Conservation (phyloP, 345 rosid species). For the Brassica juncea region DNA sequence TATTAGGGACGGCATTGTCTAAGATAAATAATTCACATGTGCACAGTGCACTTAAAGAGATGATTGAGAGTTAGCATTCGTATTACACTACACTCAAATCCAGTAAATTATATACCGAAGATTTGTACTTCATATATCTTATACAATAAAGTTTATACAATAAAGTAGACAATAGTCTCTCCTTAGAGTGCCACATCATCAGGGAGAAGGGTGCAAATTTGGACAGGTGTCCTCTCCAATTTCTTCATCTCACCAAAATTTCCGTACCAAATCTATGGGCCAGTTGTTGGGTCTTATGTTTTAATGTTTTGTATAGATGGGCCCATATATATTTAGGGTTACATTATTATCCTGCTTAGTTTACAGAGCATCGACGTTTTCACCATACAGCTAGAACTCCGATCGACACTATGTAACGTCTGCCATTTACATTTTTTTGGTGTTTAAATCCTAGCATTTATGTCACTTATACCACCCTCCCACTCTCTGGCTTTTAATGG, state of each 20-base stretch:
- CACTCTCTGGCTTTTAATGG: neutral
- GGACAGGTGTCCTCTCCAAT: too few relatives aligned
- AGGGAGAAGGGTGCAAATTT: too few relatives aligned
- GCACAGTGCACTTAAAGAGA: neutral
- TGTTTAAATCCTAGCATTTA: too few relatives aligned
- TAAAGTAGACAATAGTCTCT: too few relatives aligned
- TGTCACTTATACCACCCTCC: neutral
- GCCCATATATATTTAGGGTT: neutral
- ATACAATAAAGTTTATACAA: too few relatives aligned
- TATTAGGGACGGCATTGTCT: neutral
- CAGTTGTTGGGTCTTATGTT: neutral
- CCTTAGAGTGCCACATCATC: too few relatives aligned
- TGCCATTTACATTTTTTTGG: too few relatives aligned
- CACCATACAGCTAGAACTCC: neutral
- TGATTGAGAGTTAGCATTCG: neutral
- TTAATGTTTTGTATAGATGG: neutral
- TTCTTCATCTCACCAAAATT: neutral
- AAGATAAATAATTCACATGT: neutral
- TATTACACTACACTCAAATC: too few relatives aligned
- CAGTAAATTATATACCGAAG: too few relatives aligned
- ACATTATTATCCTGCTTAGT: neutral
- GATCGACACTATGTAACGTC: neutral
- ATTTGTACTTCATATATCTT: too few relatives aligned
- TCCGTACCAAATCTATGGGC: neutral
- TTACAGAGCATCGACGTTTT: neutral